A percentile compares a stretch with the other conserved stretches of the same genome.
Evolutionary conservation across 805 yeast genomes (phyloP).

Genomic region (Candida andamanensis): DNA sequence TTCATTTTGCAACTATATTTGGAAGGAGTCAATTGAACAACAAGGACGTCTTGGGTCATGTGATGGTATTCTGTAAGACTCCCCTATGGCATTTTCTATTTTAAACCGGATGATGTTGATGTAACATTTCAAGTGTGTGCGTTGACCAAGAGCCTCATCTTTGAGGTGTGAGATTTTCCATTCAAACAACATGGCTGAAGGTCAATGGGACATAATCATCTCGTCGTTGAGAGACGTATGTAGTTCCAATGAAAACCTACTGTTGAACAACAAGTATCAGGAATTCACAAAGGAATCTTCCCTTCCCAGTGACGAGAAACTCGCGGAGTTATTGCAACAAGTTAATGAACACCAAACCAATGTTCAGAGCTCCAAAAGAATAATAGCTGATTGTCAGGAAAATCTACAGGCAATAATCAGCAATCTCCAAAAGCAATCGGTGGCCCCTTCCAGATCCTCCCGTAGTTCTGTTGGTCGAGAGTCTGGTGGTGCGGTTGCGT

Average conservation of each 20-base stretch:
- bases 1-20: no score
- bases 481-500: conserved; percentile 10
- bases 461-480: not conserved
- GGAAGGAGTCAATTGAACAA: no score
- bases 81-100: no score
- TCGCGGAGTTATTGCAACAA: conserved; percentile 36
- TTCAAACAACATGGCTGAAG: conserved; percentile 4
- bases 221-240: conserved; percentile 66
- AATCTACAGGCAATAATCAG: conserved; percentile 46
- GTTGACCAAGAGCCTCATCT: no score
- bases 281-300: conserved; percentile 15
- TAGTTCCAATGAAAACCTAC: conserved; percentile 51
- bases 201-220: conserved; percentile 57
- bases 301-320: conserved; percentile 29
- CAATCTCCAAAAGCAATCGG: conserved; percentile 15
- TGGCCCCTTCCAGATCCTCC: conserved; percentile 2
- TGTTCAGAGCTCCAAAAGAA: conserved; percentile 44
- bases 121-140: no score
- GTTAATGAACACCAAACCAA: conserved; percentile 52
- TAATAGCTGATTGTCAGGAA: conserved; percentile 34
- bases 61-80: no score
- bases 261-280: conserved; percentile 41
- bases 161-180: no score
- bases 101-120: no score
- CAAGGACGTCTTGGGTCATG: no score